These are phyloP conservation scores for Phytophthora vignae DNA, from an alignment of 352 stramenopile genomes.

Conservation along the genomic window DNA sequence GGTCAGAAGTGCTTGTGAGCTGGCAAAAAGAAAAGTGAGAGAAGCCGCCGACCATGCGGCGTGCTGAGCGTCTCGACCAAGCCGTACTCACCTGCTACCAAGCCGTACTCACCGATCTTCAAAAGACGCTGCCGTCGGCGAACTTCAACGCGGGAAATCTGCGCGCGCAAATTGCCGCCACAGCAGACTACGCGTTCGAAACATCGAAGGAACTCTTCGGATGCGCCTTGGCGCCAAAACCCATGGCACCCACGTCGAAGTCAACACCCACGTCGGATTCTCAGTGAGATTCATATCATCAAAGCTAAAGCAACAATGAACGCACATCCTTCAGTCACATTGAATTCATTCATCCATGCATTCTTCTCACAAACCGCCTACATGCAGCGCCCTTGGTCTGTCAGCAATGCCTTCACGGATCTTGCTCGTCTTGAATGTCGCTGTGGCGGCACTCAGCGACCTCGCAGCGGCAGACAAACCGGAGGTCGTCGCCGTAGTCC, in stretches of 20 bases:
- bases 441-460: neutral
- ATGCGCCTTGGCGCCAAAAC: neutral
- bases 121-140: neutral
- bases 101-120: neutral
- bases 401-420: neutral
- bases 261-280: neutral
- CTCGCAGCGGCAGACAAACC: neutral
- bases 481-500: neutral
- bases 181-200: neutral
- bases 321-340: neutral
- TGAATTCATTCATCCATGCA: neutral
- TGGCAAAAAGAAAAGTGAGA: neutral
- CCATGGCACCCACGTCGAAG: no score
- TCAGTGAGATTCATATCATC: no score
- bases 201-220: neutral
- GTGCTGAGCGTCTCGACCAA: neutral
- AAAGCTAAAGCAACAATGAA: neutral
- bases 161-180: neutral
- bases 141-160: neutral
- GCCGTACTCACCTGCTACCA: neutral
- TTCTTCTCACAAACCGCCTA: neutral
- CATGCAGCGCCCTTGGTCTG: neutral
- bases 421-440: neutral
- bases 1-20: neutral
- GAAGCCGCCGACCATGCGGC: neutral